Percentiles rank a stretch among this genome's conserved stretches.
phyloP scores from a whole-genome alignment of 768 basidiomycete species.

The Ramaria rubella region DNA sequence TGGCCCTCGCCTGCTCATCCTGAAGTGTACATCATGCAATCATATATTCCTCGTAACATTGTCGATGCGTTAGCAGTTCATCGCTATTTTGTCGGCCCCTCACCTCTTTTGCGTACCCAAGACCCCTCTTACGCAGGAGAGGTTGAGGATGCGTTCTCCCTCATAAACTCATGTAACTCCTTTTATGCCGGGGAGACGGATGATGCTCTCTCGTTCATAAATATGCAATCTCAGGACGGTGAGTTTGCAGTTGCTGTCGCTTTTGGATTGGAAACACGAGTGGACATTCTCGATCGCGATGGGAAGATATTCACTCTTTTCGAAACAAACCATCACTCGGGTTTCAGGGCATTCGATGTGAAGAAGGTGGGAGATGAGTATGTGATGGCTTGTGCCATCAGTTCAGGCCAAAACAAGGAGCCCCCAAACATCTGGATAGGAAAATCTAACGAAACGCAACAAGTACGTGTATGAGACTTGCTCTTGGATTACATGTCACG shows the following conservation, averaged over 20 bases:
- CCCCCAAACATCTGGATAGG: conserved; percentile 11
- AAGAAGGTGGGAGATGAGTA: conserved; percentile 7
- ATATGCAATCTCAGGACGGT: neutral
- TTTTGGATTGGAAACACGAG: conserved; percentile 6
- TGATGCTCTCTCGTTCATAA: neutral
- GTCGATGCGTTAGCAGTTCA: neutral
- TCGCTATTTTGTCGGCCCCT: neutral
- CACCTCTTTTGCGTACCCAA: neutral
- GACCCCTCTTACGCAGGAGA: neutral
- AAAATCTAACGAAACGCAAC: neutral
- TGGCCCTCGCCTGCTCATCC: neutral
- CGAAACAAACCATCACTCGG: neutral
- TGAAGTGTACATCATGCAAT: neutral
- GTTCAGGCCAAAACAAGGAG: conserved; percentile 10
- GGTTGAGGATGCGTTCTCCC: neutral
- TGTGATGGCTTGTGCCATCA: conserved; percentile 3
- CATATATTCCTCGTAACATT: neutral
- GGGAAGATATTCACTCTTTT: conserved; percentile 2
- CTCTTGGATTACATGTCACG: neutral
- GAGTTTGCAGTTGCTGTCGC: conserved; percentile 8
- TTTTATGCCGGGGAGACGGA: conserved; percentile 3
- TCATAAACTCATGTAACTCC: neutral
- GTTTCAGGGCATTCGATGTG: conserved; percentile 1
- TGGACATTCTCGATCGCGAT: conserved; percentile 11
- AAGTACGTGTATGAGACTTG: neutral